These are phyloP conservation scores for Afroboletus lepidellus DNA, from an alignment of 1,284 basidiomycete genomes.

Conservation along the genomic window DNA sequence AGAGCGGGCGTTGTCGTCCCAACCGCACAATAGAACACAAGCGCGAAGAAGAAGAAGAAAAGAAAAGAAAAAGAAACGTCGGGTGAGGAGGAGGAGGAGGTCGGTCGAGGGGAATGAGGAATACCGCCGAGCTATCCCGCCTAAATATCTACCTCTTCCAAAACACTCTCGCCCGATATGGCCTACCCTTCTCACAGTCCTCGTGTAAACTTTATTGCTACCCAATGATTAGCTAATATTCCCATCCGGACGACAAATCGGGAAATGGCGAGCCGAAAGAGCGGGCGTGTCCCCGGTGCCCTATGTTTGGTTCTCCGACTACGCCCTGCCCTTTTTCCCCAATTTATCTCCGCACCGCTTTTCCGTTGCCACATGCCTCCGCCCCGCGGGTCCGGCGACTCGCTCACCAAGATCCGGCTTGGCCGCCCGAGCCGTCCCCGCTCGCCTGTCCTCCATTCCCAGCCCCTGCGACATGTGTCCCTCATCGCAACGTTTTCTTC, in stretches of 20 bases:
- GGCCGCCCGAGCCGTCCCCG: slow-evolving; percentile 13
- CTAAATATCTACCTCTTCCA: slow-evolving; percentile 31
- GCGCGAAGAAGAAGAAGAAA: slow-evolving; percentile 33
- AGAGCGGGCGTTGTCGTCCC: slow-evolving; percentile 33
- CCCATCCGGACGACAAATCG: slow-evolving; percentile 13
- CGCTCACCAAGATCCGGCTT: slow-evolving; percentile 29
- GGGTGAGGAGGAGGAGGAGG: slow-evolving; percentile 34
- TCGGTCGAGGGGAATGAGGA: slow-evolving; percentile 34
- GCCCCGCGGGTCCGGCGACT: slow-evolving; percentile 31
- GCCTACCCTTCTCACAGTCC: slow-evolving; percentile 12
- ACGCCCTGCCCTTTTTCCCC: slow-evolving; percentile 15
- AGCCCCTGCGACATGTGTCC: slow-evolving; percentile 23
- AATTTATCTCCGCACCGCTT: slow-evolving; percentile 27
- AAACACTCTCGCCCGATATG: slow-evolving; percentile 14
- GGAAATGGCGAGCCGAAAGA: slow-evolving; percentile 10
- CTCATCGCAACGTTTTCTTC: slow-evolving; percentile 35
- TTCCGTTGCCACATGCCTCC: slow-evolving; percentile 14
- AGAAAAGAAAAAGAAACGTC: slow-evolving; percentile 34
- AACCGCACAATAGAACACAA: slow-evolving; percentile 35
- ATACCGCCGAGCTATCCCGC: slow-evolving; percentile 22
- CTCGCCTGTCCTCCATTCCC: slow-evolving; percentile 15
- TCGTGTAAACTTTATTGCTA: slow-evolving; percentile 30
- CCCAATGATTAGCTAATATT: slow-evolving; percentile 31
- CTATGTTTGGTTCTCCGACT: slow-evolving; percentile 20
- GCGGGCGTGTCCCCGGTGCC: slow-evolving; percentile 26